A percentile compares a stretch with the other conserved stretches of the same genome.
Evolutionary conservation across 805 yeast genomes (phyloP).

Genomic region (Hanseniaspora jakobsenii): DNA sequence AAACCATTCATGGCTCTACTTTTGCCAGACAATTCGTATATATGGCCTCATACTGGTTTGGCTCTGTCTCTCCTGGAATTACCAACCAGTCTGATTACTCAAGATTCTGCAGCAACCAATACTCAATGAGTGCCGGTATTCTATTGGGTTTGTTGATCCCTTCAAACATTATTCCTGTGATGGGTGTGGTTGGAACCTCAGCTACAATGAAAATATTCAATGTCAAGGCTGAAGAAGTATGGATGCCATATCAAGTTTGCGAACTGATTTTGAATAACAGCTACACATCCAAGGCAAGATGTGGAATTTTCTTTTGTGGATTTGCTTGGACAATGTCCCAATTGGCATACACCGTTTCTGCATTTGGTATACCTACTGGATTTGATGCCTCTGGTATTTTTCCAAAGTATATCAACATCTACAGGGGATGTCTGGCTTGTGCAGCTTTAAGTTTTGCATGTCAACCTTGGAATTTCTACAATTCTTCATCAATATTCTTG

Average conservation of each 20-base stretch:
- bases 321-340: constrained; percentile 31
- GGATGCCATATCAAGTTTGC: constrained; percentile 32
- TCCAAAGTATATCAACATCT: constrained; percentile 33
- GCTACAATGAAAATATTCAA: constrained; percentile 28
- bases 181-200: constrained; percentile 35
- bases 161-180: constrained; percentile 34
- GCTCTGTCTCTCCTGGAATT: constrained; percentile 33
- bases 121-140: constrained; percentile 27
- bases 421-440: constrained; percentile 31
- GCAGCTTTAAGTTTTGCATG: constrained; percentile 30
- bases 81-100: constrained; percentile 34
- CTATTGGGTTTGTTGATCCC: constrained; percentile 28
- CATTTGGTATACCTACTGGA: constrained; percentile 34
- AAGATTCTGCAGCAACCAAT: constrained; percentile 29
- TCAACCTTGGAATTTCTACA: constrained; percentile 33
- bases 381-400: constrained; percentile 34
- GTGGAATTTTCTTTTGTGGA: constrained; percentile 33
- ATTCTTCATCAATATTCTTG: constrained; percentile 28
- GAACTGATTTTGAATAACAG: constrained; percentile 23
- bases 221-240: constrained; percentile 23
- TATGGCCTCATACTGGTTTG: constrained; percentile 34
- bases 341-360: constrained; percentile 31
- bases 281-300: constrained; percentile 30
- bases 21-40: constrained; percentile 35
- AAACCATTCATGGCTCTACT: constrained; percentile 28